Conservation (phyloP, 805 yeast species). For the Metahyphopichia silvanorum region DNA sequence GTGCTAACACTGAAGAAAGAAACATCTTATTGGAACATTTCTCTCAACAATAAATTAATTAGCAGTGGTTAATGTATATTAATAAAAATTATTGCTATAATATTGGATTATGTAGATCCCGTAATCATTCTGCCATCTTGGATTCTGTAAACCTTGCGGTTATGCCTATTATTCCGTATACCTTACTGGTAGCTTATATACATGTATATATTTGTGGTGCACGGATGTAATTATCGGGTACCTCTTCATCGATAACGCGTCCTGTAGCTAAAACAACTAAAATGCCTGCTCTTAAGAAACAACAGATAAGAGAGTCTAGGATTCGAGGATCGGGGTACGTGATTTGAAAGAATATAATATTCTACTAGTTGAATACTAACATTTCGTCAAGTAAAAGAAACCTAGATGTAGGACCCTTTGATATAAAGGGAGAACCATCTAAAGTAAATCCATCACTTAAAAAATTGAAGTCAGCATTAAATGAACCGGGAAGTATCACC, state of each 20-base stretch:
- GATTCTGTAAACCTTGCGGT: too few species aligned
- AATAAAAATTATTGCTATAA: conserved; percentile 10
- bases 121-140: too few species aligned
- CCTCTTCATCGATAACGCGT: conserved; percentile 1
- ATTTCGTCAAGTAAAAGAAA: neutral
- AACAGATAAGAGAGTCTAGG: conserved; percentile 26
- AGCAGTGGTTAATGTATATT: conserved; percentile 8
- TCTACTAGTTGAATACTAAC: neutral
- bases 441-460: conserved; percentile 4
- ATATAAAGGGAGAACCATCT: too few species aligned
- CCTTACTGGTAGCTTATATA: too few species aligned
- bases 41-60: conserved; percentile 68
- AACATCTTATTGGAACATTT: conserved; percentile 93
- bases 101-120: too few species aligned
- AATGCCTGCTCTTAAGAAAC: conserved; percentile 3
- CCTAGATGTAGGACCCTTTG: neutral
- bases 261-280: conserved; percentile 1
- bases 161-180: too few species aligned
- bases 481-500: conserved; percentile 11
- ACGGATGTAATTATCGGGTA: conserved; percentile 1
- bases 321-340: conserved; percentile 44
- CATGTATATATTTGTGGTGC: too few species aligned
- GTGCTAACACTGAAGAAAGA: conserved; percentile 98
- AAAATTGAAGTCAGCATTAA: conserved; percentile 16
- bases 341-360: too few species aligned